phyloP scores from a whole-genome alignment of 2,329 filamentous ascomycete genomes.

The Fusarium sterilihyphosum region DNA sequence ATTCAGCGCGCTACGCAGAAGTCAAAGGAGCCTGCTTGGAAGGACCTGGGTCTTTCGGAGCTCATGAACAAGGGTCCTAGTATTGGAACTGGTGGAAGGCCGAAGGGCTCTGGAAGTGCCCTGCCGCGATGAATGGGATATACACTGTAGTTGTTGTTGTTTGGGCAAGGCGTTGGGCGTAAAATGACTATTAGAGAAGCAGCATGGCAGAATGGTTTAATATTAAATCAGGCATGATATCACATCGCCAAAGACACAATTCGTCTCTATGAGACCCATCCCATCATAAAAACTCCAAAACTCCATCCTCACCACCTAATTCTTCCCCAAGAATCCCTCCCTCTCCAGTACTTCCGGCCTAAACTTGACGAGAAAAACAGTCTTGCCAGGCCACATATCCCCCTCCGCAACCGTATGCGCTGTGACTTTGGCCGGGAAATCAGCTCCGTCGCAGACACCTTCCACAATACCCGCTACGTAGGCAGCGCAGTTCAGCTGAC shows the following conservation, averaged over 20 bases:
- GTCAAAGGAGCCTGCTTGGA: constrained; percentile 78
- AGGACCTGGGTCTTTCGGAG: constrained; percentile 77
- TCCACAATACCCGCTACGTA: constrained; percentile 96
- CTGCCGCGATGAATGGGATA: constrained; percentile 17
- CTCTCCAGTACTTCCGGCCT: constrained; percentile 90
- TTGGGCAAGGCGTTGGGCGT: constrained; percentile 25
- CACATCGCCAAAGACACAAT: constrained; percentile 16
- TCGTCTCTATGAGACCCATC: constrained; percentile 5
- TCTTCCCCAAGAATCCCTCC: constrained; percentile 81
- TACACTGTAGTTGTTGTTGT: neutral
- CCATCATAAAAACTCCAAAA: constrained; percentile 25
- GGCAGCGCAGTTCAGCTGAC: constrained; percentile 93
- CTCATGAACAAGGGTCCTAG: constrained; percentile 73
- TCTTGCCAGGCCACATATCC: constrained; percentile 96
- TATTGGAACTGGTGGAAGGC: constrained; percentile 35
- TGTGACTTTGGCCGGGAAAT: constrained; percentile 87
- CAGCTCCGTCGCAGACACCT: constrained; percentile 92
- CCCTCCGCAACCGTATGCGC: constrained; percentile 81
- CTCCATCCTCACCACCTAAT: constrained; percentile 41
- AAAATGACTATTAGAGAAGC: neutral
- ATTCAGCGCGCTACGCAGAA: constrained; percentile 83
- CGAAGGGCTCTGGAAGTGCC: constrained; percentile 23
- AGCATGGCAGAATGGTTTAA: neutral
- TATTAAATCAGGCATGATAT: constrained; percentile 13
- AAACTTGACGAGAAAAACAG: constrained; percentile 95